Conservation (phyloP, 2,329 filamentous ascomycete genomes). For the Orbilia ellipsospora region DNA sequence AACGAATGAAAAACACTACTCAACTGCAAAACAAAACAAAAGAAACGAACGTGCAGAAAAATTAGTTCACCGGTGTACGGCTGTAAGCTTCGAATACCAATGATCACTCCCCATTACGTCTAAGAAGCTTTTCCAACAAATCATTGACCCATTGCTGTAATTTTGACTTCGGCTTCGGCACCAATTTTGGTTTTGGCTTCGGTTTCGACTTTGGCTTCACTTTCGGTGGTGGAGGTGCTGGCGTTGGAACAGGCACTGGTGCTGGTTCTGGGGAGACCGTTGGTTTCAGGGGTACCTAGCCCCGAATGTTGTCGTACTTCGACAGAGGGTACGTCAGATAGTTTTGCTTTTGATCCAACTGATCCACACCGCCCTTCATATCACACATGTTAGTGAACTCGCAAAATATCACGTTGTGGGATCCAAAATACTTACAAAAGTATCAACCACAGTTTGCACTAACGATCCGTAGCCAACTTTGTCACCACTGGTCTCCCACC, state of each 20-base stretch:
- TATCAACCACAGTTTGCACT: constrained; percentile 35
- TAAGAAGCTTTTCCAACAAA: neutral
- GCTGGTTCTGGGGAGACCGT: neutral
- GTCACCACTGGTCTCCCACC: constrained; percentile 92
- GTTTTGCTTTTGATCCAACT: constrained; percentile 27
- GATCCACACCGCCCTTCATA: constrained; percentile 21
- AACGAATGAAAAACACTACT: too few species aligned
- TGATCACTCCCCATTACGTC: too few species aligned
- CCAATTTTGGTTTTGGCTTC: neutral
- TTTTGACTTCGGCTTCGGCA: neutral
- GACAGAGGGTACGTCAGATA: constrained; percentile 30
- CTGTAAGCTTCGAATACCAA: too few species aligned
- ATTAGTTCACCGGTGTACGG: too few species aligned
- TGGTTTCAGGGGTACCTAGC: neutral
- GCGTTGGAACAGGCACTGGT: neutral
- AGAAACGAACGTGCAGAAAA: too few species aligned
- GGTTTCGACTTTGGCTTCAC: constrained; percentile 1
- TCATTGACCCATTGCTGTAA: neutral
- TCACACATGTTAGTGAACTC: neutral
- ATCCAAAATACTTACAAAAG: constrained; percentile 25
- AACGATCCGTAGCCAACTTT: constrained; percentile 62
- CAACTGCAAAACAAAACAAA: too few species aligned
- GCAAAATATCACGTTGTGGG: neutral
- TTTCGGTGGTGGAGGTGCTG: neutral
- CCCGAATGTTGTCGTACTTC: constrained; percentile 43